phyloP scores from a whole-genome alignment of 2,329 filamentous ascomycete species.

The Dactylellina parvicollis region DNA sequence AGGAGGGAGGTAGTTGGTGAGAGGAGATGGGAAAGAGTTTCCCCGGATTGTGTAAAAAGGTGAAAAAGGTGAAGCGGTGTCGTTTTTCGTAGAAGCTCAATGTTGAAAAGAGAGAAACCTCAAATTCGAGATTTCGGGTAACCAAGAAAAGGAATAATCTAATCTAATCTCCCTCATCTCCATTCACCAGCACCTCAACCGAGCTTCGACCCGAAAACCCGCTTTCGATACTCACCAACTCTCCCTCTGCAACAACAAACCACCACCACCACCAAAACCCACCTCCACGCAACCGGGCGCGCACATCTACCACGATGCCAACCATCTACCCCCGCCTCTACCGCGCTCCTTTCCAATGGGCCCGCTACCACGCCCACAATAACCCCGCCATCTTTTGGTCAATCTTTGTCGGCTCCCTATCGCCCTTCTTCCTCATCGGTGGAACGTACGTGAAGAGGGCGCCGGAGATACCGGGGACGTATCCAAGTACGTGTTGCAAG shows the following conservation, averaged over 20 bases:
- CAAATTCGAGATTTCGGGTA: too few species aligned
- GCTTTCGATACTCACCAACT: background rate
- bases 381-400: conserved; percentile 93
- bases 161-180: conserved; percentile 39
- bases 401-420: conserved; percentile 75
- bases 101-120: background rate
- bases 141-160: too few species aligned
- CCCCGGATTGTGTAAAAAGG: too few species aligned
- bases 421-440: conserved; percentile 75
- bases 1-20: too few species aligned
- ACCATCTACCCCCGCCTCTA: conserved; percentile 78
- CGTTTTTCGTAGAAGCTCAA: background rate
- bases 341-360: conserved; percentile 81
- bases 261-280: background rate
- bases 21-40: too few species aligned
- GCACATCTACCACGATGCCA: conserved; percentile 67
- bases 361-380: conserved; percentile 86
- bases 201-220: background rate
- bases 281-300: background rate
- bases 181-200: background rate
- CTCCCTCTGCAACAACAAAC: background rate
- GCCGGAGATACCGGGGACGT: conserved; percentile 81
- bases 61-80: background rate
- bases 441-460: conserved; percentile 79
- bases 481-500: conserved; percentile 76